Percentiles rank a stretch among this genome's conserved stretches.
Conservation (phyloP, 768 basidiomycete genomes). For the Hygrophoropsis aurantiaca region DNA sequence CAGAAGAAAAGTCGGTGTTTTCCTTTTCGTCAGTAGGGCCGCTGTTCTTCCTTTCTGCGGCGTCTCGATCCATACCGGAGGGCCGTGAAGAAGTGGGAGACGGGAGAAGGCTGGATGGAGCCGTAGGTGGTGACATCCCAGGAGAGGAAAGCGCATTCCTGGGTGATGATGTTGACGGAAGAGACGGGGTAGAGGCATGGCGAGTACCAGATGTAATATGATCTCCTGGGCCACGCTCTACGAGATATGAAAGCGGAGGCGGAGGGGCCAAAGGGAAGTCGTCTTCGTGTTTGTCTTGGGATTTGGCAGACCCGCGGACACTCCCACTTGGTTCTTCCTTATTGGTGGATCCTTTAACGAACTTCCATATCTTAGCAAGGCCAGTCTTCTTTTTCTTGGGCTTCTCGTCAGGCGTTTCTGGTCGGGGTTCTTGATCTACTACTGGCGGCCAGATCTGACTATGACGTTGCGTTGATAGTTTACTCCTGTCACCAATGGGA, state of each 20-base stretch:
- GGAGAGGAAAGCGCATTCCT: conserved; percentile 53
- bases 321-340: conserved; percentile 28
- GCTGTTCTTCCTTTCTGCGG: conserved; percentile 42
- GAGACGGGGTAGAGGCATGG: conserved; percentile 68
- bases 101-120: conserved; percentile 71
- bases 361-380: conserved; percentile 78
- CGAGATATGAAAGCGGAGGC: conserved; percentile 87
- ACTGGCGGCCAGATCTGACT: conserved; percentile 54
- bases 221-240: conserved; percentile 55
- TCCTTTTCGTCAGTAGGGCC: conserved; percentile 46
- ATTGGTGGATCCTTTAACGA: conserved; percentile 63
- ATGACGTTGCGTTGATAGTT: conserved; percentile 35
- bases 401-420: conserved; percentile 37
- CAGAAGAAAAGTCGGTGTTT: conserved; percentile 24
- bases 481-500: conserved; percentile 34
- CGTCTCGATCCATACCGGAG: conserved; percentile 57
- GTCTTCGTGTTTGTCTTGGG: conserved; percentile 51
- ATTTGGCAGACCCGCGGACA: conserved; percentile 37
- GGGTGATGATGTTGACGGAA: conserved; percentile 58
- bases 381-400: conserved; percentile 79
- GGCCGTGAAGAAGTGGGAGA: conserved; percentile 75
- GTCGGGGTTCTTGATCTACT: conserved; percentile 33
- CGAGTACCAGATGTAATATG: conserved; percentile 48
- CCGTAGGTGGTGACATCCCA: conserved; percentile 73
- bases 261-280: conserved; percentile 84